Percentiles rank a stretch among this genome's conserved stretches.
Evolutionary conservation across 345 rosid species (phyloP).

Genomic region (Diplotaxis tenuifolia): DNA sequence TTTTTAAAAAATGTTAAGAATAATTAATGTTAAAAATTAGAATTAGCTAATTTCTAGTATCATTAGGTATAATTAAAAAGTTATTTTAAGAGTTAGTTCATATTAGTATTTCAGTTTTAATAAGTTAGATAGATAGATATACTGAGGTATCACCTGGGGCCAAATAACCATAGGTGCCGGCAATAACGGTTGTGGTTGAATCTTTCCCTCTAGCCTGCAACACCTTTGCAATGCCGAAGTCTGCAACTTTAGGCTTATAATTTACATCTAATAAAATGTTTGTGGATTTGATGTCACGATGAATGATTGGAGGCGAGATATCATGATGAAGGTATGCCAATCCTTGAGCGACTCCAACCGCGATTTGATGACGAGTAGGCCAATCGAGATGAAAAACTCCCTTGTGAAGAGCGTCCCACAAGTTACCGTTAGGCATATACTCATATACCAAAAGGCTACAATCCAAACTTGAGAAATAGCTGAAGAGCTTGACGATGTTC

Average conservation of each 20-base stretch:
- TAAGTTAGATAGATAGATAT: too few species aligned
- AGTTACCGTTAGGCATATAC: constrained; percentile 90
- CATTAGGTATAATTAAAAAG: too few species aligned
- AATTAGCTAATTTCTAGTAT: too few species aligned
- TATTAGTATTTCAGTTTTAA: too few species aligned
- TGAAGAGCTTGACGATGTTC: constrained; percentile 79
- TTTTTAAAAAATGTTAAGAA: too few species aligned
- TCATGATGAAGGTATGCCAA: constrained; percentile 91
- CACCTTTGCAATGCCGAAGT: constrained; percentile 94
- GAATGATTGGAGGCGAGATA: constrained; percentile 68
- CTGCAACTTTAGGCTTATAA: constrained; percentile 86
- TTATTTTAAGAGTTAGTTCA: too few species aligned
- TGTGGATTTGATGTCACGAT: constrained; percentile 90
- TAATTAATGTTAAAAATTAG: too few species aligned
- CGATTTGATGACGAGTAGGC: constrained; percentile 86
- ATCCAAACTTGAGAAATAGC: constrained; percentile 71
- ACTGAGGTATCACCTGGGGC: constrained; percentile 79
- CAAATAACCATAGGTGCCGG: constrained; percentile 92
- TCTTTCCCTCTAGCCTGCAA: constrained; percentile 83
- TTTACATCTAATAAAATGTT: constrained; percentile 73
- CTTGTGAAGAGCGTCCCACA: constrained; percentile 83
- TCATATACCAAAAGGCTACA: constrained; percentile 77
- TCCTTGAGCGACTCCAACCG: constrained; percentile 89
- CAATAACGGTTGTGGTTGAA: constrained; percentile 73
- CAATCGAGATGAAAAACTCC: constrained; percentile 60